Evolutionary conservation across 1,284 basidiomycete species (phyloP).

Genomic region (Ustilago vetiveriae): DNA sequence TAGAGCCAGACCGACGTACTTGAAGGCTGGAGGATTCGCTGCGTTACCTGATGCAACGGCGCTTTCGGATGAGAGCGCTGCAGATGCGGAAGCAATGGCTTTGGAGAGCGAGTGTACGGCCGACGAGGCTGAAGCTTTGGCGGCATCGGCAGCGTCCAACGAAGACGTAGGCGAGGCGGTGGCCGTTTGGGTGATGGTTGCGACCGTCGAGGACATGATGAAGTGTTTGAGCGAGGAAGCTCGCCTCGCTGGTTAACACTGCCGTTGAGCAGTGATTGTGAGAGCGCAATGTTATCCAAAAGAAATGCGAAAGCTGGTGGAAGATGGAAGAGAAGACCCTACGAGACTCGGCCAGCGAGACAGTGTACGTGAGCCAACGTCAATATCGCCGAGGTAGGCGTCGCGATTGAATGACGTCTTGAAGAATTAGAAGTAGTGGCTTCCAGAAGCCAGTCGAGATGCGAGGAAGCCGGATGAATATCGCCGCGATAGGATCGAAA

Average conservation of each 20-base stretch:
- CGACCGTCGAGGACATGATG: slow-evolving; percentile 34
- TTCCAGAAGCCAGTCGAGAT: background rate
- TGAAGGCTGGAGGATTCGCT: slow-evolving; percentile 67
- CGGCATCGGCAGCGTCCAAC: slow-evolving; percentile 25
- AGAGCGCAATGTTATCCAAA: background rate
- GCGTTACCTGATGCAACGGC: slow-evolving; percentile 44
- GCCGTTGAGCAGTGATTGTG: too few species aligned
- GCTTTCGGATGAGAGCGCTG: slow-evolving; percentile 53
- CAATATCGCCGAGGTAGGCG: too few species aligned
- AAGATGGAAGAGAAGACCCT: background rate
- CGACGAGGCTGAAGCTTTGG: slow-evolving; percentile 44
- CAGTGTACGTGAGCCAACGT: too few species aligned
- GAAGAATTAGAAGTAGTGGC: background rate
- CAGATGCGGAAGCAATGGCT: slow-evolving; percentile 55
- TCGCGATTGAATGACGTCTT: background rate
- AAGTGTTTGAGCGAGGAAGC: slow-evolving; percentile 2
- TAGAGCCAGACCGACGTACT: slow-evolving; percentile 75
- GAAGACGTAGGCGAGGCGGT: slow-evolving; percentile 21
- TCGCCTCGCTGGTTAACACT: too few species aligned
- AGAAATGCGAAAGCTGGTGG: background rate
- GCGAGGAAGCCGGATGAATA: background rate
- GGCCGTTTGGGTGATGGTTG: slow-evolving; percentile 26
- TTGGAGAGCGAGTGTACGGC: slow-evolving; percentile 52
- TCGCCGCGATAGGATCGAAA: slow-evolving; percentile 2
- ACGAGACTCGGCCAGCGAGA: slow-evolving; percentile 1